A percentile compares a stretch with the other conserved stretches of the same genome.
Conservation (phyloP, 192 early-diverging fungal genomes). For the Coemansia aciculifera region DNA sequence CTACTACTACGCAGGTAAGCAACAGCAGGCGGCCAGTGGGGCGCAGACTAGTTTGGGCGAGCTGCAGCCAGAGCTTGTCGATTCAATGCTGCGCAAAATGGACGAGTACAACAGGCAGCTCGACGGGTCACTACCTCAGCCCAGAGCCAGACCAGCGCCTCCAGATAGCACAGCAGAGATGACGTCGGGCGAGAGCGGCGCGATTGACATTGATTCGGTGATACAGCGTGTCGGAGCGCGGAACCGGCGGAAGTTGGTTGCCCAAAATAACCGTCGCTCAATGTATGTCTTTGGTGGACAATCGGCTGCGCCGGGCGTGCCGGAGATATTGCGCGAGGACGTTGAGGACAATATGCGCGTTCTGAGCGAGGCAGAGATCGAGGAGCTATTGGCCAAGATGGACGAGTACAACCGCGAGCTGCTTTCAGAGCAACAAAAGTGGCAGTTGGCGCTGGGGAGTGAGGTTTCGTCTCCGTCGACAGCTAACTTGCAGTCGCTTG, state of each 20-base stretch:
- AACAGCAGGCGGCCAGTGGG: background rate
- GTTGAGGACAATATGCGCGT: constrained; percentile 55
- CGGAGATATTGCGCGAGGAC: constrained; percentile 28
- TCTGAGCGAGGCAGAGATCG: constrained; percentile 43
- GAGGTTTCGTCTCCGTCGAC: background rate
- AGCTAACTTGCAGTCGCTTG: constrained; percentile 29
- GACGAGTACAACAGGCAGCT: constrained; percentile 17
- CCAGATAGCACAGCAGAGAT: background rate
- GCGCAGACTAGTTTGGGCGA: constrained; percentile 22
- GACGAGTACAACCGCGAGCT: constrained; percentile 54
- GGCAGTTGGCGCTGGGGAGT: constrained; percentile 13
- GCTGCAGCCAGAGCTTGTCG: constrained; percentile 9
- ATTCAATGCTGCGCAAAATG: constrained; percentile 19
- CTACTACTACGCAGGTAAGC: constrained; percentile 10
- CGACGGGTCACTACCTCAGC: background rate
- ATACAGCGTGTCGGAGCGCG: constrained; percentile 35
- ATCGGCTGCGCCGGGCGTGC: background rate
- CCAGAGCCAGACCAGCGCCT: background rate
- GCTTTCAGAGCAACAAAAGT: constrained; percentile 44
- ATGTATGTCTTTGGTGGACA: constrained; percentile 33
- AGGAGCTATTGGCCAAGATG: constrained; percentile 39
- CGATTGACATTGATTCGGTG: constrained; percentile 37
- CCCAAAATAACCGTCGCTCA: constrained; percentile 53
- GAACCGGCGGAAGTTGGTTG: constrained; percentile 43
- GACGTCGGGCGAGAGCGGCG: constrained; percentile 6